Percentiles rank a stretch among this genome's conserved stretches.
phyloP scores from a whole-genome alignment of 73 alveolate genomes.

The Paramecium sonneborni region DNA sequence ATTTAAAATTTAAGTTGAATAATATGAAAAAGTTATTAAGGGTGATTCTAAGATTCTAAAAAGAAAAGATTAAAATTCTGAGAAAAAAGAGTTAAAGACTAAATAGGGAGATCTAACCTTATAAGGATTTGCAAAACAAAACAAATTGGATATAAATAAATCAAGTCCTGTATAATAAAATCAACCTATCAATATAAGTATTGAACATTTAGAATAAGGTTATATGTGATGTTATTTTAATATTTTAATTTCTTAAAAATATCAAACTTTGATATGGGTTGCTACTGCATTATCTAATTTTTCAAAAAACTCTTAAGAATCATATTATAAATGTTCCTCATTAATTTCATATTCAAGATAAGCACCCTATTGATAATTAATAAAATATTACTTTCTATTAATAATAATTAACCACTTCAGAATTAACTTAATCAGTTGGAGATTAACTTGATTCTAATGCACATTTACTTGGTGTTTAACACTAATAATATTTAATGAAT shows the following conservation, averaged over 20 bases:
- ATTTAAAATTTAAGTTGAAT: slow-evolving; percentile 4
- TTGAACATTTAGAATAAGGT: slow-evolving; percentile 14
- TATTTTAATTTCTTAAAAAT: background rate
- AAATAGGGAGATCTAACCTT: slow-evolving; percentile 9
- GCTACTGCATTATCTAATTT: background rate
- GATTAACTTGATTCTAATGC: background rate
- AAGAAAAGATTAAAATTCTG: background rate
- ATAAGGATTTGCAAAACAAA: background rate
- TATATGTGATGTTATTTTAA: slow-evolving; percentile 40
- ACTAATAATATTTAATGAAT: background rate
- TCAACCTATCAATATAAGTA: background rate
- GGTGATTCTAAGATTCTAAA: background rate
- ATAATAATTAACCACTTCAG: slow-evolving; percentile 20
- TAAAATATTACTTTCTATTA: background rate
- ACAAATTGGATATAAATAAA: background rate
- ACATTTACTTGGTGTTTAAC: background rate
- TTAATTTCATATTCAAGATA: slow-evolving; percentile 14
- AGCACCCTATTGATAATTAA: background rate
- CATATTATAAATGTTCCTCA: slow-evolving; percentile 28
- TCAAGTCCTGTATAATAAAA: background rate
- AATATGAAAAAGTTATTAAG: slow-evolving; percentile 13
- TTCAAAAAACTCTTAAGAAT: slow-evolving; percentile 10
- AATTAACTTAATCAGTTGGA: background rate
- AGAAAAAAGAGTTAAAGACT: background rate
- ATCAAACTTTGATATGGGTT: slow-evolving; percentile 10